Percentiles rank a stretch among this genome's conserved stretches.
Evolutionary conservation across 305 asterid genomes (phyloP).

Genomic region (Solanum hybrid): DNA sequence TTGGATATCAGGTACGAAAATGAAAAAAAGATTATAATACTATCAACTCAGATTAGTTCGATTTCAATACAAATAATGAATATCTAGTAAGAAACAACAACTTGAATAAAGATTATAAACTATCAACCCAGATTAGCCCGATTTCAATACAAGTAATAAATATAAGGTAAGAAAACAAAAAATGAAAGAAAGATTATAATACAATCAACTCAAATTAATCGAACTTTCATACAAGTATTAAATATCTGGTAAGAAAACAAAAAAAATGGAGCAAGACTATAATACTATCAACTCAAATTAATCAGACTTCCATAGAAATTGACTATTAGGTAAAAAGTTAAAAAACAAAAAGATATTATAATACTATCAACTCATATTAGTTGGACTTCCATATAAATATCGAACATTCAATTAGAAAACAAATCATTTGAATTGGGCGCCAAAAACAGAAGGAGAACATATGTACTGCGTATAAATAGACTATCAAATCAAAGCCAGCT

Average conservation of each 20-base stretch:
- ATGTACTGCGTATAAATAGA: not conserved
- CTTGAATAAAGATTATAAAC: not conserved
- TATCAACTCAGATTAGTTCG: accelerated
- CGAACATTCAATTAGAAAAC: no score
- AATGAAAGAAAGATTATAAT: not conserved
- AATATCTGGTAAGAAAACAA: no score
- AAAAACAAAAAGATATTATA: no score
- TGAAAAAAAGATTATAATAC: no score
- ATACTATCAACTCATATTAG: not conserved
- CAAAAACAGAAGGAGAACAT: not conserved
- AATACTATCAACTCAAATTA: not conserved
- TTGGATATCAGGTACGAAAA: not conserved
- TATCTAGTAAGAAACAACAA: not conserved
- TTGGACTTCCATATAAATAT: not conserved
- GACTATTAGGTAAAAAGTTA: no score
- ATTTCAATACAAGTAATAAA: not conserved
- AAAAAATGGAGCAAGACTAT: not conserved
- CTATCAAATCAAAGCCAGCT: not conserved
- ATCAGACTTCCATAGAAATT: no score
- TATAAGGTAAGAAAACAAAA: no score
- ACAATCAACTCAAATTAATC: not conserved
- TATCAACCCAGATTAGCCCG: no score
- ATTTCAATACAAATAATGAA: not conserved
- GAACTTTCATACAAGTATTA: no score
- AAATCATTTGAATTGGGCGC: not conserved